Evolutionary conservation across 2,329 filamentous ascomycete species (phyloP).

Genomic region (Seiridium cupressi): DNA sequence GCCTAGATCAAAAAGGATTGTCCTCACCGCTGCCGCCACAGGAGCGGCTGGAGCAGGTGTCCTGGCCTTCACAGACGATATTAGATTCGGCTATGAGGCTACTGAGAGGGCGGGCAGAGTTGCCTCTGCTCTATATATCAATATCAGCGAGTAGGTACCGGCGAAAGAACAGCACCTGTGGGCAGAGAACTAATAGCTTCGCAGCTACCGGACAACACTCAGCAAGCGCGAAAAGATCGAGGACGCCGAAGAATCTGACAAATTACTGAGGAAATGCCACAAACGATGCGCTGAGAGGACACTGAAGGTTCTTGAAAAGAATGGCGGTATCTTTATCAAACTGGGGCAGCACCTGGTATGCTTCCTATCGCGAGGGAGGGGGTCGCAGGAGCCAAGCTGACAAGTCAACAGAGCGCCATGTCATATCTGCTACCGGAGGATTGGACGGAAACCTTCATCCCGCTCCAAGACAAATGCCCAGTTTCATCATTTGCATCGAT

Average conservation of each 20-base stretch:
- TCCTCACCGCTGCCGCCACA: constrained; percentile 51
- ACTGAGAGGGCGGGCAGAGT: constrained; percentile 78
- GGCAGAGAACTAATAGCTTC: constrained; percentile 8
- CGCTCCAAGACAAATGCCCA: constrained; percentile 92
- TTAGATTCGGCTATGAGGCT: constrained; percentile 73
- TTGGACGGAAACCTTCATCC: constrained; percentile 95
- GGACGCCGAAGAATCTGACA: constrained; percentile 63
- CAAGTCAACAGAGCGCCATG: constrained; percentile 71
- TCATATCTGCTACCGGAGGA: constrained; percentile 88
- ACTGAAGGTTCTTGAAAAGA: constrained; percentile 83
- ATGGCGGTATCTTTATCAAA: constrained; percentile 98
- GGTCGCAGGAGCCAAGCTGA: constrained; percentile 17
- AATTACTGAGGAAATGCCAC: constrained; percentile 78
- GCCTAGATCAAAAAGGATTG: constrained; percentile 15
- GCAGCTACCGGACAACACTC: constrained; percentile 82
- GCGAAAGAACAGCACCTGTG: not conserved
- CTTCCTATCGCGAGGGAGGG: not conserved
- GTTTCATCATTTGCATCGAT: constrained; percentile 88
- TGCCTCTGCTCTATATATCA: constrained; percentile 68
- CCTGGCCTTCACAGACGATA: constrained; percentile 63
- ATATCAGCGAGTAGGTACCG: constrained; percentile 76
- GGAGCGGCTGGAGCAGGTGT: constrained; percentile 46
- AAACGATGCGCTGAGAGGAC: constrained; percentile 90
- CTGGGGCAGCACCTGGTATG: constrained; percentile 84
- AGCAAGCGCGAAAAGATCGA: constrained; percentile 64